Conservation (phyloP, 192 early-diverging fungal species). For the Mortierella antarctica region DNA sequence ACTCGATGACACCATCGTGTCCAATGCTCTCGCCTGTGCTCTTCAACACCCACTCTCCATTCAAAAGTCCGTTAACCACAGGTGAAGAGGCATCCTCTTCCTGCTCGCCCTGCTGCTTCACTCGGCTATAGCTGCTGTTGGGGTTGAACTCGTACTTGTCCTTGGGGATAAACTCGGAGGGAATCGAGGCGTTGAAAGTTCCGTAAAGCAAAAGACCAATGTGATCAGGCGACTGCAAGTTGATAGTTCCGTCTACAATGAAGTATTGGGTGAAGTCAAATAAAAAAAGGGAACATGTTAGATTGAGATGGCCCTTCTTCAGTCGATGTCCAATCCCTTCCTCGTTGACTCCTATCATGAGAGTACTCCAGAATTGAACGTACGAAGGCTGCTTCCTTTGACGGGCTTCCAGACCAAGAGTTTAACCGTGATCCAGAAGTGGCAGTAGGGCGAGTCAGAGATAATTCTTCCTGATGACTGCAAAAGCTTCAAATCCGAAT, state of each 20-base stretch:
- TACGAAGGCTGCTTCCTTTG: slow-evolving; percentile 71
- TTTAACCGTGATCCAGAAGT: slow-evolving; percentile 77
- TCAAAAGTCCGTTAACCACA: slow-evolving; percentile 42
- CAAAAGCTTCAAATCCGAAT: slow-evolving; percentile 73
- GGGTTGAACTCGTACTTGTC: slow-evolving; percentile 72
- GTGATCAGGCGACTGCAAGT: slow-evolving; percentile 93
- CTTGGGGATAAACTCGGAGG: slow-evolving; percentile 81
- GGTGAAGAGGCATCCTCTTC: slow-evolving; percentile 26
- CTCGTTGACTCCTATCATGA: background rate
- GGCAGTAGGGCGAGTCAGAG: slow-evolving; percentile 85
- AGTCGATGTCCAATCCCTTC: background rate
- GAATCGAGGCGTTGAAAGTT: slow-evolving; percentile 96
- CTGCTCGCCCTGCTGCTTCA: slow-evolving; percentile 42
- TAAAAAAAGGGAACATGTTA: background rate
- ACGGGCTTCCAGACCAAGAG: slow-evolving; percentile 85
- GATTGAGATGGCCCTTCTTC: background rate
- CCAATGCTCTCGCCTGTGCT: slow-evolving; percentile 74
- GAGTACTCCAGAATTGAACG: slow-evolving; percentile 21
- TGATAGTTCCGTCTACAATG: slow-evolving; percentile 80
- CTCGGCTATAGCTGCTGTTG: slow-evolving; percentile 55
- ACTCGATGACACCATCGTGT: slow-evolving; percentile 73
- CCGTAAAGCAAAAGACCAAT: slow-evolving; percentile 94
- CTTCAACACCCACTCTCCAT: slow-evolving; percentile 80
- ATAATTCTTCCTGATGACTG: slow-evolving; percentile 73
- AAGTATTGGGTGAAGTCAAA: background rate